Evolutionary conservation across 164 flowering plant species (phyloP), one percentile per base, ranked within the genome.

Genomic region (Vitis labrusca): DNA sequence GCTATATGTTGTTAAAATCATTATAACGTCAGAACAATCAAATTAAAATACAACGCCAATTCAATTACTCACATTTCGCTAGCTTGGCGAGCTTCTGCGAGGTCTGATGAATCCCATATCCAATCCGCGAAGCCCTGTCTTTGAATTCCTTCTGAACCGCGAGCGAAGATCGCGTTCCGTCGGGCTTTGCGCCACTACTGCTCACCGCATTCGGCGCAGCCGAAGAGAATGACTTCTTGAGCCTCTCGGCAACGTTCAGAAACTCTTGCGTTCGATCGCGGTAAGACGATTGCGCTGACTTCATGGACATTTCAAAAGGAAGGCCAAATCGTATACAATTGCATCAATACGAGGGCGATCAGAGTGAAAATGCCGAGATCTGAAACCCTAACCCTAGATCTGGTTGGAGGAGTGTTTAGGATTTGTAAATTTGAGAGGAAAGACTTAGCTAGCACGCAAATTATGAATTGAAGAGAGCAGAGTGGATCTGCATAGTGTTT

Each of bases 51-150:
- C 44, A 37, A 6, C 44, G 44, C 44, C 44, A 37, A 37, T 37
- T 37, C 44, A 37, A 37, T 47, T n/a, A 80, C 97, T 86, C 70
- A 95, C 99, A 84, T 82, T 95, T 85, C 1, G 98, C 93, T 44
- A 95, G 94, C 82, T 95, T 95, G 10, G 94, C 72, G 1, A 95
- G 89, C 83, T 95, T 95, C 81, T 91, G 93, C 17, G 98, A 95
- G 1, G 99, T 93, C 84, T 91, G 97, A 65, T 95, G 96, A 27
- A 91, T 95, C 53, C 92, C 99, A 56, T 72, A 81, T 59, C 97
- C 98, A 67, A 95, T 93, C 78, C 90, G 91, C 4, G 99, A 91
- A 54, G 98, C 99, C 57, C 94, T 83, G 58, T 82, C 82, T 65
- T 88, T 91, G 71, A 95, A 93, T 74, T 95, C 99, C 48, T 94